phyloP scores from a whole-genome alignment of 768 basidiomycete species.

The Zangia roseola region DNA sequence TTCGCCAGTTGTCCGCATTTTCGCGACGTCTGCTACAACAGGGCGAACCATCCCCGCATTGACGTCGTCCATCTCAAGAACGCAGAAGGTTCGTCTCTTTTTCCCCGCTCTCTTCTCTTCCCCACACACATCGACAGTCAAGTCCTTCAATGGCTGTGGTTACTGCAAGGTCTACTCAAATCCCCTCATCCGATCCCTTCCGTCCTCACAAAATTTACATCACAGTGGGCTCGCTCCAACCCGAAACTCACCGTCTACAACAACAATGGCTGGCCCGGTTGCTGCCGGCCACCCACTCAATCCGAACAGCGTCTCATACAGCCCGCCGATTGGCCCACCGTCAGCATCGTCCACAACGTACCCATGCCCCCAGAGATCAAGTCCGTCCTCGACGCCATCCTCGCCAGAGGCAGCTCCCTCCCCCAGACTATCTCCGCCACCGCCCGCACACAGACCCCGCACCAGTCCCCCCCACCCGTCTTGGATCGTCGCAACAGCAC shows the following conservation, averaged over 20 bases:
- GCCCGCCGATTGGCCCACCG: constrained; percentile 77
- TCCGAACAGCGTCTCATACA: constrained; percentile 63
- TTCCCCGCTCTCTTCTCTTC: constrained; percentile 6
- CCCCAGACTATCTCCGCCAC: constrained; percentile 30
- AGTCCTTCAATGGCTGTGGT: constrained; percentile 83
- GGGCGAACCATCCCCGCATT: constrained; percentile 67
- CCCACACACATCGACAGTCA: constrained; percentile 46
- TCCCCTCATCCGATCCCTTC: constrained; percentile 17
- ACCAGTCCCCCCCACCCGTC: constrained; percentile 29
- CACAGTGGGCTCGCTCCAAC: constrained; percentile 69
- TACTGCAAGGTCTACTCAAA: constrained; percentile 73
- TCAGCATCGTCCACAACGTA: constrained; percentile 71
- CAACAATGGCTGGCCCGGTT: constrained; percentile 86
- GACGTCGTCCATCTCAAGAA: constrained; percentile 82
- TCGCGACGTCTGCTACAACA: constrained; percentile 74
- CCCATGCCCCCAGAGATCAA: constrained; percentile 74
- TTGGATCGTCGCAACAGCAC: constrained; percentile 49
- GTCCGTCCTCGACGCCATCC: constrained; percentile 57
- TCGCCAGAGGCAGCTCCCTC: constrained; percentile 38
- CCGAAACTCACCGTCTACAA: constrained; percentile 56
- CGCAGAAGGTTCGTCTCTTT: constrained; percentile 66
- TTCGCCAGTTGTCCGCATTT: constrained; percentile 69
- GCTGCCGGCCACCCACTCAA: constrained; percentile 71
- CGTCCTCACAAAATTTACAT: constrained; percentile 25
- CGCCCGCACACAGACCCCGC: constrained; percentile 33